Evolutionary conservation across 2,329 filamentous ascomycete genomes (phyloP), one percentile per base, ranked within the genome.

Genomic region (Fusarium sp.): DNA sequence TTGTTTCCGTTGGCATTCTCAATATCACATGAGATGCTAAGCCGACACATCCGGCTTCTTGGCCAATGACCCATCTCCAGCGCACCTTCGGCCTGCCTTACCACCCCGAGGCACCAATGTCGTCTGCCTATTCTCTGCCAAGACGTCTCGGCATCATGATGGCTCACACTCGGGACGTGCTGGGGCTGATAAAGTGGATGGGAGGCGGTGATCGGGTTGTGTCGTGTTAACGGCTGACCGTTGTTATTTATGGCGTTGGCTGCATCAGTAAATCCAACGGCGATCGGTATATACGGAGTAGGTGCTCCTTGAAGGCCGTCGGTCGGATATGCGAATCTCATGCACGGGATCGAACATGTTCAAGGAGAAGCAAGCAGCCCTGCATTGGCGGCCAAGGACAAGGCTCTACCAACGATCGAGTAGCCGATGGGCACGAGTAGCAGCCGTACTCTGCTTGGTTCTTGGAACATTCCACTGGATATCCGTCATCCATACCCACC

Each of bases 401-500:
- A 60, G 64, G 27, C 38, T 69, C 10, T 45, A 64, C n/a, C 64
- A 64, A 27, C 16, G 58, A 14, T 62, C 62, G 13, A 63, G 27
- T 27, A 66, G 8, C n/a, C 52, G 50, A 42, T 64, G 64, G 52
- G 27, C 54, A n/a, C 67, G 56, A 47, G 47, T n/a, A 47, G 20
- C 16, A 8, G 16, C 64, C 0, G 24, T 59, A 7, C 9, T 66
- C 18, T 24, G 65, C 3, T 18, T 74, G 52, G 14, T 76, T 20
- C 54, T 75, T 16, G 66, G 58, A 14, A 9, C 59, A 13, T 66
- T 70, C 27, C 73, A 72, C 29, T 62, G 62, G 42, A n/a, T 66
- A 13, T 64, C 56, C 10, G 50, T 45, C 24, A 60, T 66, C 35
- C 35, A 52, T 22, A 38, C 27, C 11, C 57, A 69, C 59, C 61